Base-by-base conservation (phyloP, 2,329 filamentous ascomycete species). In the Periconia digitata region DNA sequence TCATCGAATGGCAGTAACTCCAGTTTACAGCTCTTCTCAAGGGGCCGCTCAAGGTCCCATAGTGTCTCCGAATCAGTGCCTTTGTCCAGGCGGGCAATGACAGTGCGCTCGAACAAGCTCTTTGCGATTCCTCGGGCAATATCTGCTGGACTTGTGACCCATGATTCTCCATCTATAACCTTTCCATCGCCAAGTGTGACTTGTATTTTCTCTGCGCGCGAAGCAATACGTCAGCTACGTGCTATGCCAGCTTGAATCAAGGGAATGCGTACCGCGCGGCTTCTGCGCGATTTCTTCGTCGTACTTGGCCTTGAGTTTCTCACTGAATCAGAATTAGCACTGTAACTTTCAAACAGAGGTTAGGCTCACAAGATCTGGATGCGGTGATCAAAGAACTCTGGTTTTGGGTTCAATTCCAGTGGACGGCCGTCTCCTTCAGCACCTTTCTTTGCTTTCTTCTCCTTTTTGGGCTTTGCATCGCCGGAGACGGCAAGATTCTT, bases 31-130 rank as follows among this genome's bases (percentile, higher is more conserved):
- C 86, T 90, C 74, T 84, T 85, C 79, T 97, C 94, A 29, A 99
- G 76, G 5, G 92, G 92, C 46, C 94, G 81, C 66, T 92, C 90
- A 57, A 99, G 76, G 75, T 99, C 94, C 94, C 92, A 99, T 10
- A 97, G 79, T 36, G 66, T 70, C 66, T 89, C 81, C 47, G 87
- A 90, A 57, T 96, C 86, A 22, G 66, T 67, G 63, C 89, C 81
- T 50, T 89, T 90, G 63, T 97, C 86, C 32, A 97, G 82, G 66
- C 85, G 85, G 38, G 92, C 86, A 64, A 99, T 87, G 51, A 99
- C 89, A 39, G 85, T 92, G 76, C 86, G 89, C 79, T 90, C 90
- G 76, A 84, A 89, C 63, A 88, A 82, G 68, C 85, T 94, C 83
- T 88, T 96, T 74, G 80, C 91, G 72, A 92, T 96, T 64, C 79